Evolutionary conservation across 1,284 basidiomycete genomes (phyloP), one percentile per base, ranked within the genome.

Genomic region (Sporisorium graminicola): DNA sequence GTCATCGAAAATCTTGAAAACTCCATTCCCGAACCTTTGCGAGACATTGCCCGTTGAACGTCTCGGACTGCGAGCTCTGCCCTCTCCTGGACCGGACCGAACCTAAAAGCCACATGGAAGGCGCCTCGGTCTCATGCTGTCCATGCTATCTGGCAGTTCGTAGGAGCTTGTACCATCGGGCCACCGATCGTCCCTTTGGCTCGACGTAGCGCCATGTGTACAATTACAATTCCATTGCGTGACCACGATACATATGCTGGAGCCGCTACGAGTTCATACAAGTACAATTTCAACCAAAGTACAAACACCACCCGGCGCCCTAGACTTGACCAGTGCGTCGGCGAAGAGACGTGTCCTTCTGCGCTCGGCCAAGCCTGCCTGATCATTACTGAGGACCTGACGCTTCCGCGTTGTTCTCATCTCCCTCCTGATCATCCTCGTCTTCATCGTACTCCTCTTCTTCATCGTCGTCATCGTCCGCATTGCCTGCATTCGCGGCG

Each of bases 401-500:
- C 40, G n/a, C 40, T 16, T 43, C 33, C 20, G 50, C n/a, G 27
- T 51, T 53, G 8, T 46, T 43, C 40, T 43, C n/a, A 43, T 42
- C 27, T 33, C n/a, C 61, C 33, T 31, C 52, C 6, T 43, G 53
- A 18, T 43, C 58, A n/a, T 58, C 58, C 0, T 58, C 55, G 0
- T 58, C 56, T 2, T 64, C 62, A 3, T 58, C 31, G 5, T 58
- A 49, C 0, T 65, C 63, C 1, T 66, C 63, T 0, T 67, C 73
- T 4, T 75, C 67, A 14, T 65, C 68, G 18, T 67, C 74, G 9
- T 68, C 68, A 16, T 72, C 68, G 24, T 62, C 61, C 10, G 42
- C 61, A n/a, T 61, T 55, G 42, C 61, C 68, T n/a, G 68, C 74
- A 24, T 68, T 65, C 22, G 68, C 68, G n/a, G 74, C 73, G 4